Conservation (phyloP, 257 asterid species). For the Solanum ossicruentum region DNA sequence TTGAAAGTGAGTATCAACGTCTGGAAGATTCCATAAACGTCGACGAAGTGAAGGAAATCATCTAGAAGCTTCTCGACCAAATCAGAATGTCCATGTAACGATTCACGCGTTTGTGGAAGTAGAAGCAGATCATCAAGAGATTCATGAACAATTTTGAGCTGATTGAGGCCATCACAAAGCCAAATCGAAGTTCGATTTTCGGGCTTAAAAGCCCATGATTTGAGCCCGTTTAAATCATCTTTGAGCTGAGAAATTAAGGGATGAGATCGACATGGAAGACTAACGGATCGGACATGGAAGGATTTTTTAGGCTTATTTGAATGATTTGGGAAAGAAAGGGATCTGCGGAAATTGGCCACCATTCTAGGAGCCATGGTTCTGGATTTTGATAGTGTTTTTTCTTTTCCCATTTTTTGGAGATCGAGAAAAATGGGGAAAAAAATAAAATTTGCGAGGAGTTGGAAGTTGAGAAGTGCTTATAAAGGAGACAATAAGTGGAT, state of each 20-base stretch:
- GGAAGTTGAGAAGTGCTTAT: background rate
- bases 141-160: conserved; percentile 52
- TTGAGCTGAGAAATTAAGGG: conserved; percentile 59
- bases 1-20: conserved; percentile 38
- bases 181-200: conserved; percentile 26
- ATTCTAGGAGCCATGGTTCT: conserved; percentile 45
- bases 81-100: conserved; percentile 15
- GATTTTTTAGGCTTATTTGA: conserved; percentile 20
- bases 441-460: background rate
- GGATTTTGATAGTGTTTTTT: background rate
- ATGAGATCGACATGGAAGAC: conserved; percentile 76
- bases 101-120: conserved; percentile 69
- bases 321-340: conserved; percentile 57
- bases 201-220: conserved; percentile 22
- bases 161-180: conserved; percentile 47
- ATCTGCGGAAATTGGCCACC: conserved; percentile 65
- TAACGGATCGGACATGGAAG: conserved; percentile 61
- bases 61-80: conserved; percentile 64
- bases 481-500: background rate
- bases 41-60: conserved; percentile 55
- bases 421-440: background rate
- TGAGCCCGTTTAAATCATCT: conserved; percentile 33
- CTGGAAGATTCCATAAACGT: conserved; percentile 60
- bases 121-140: conserved; percentile 72
- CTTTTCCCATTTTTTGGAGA: background rate